A percentile compares a stretch with the other conserved stretches of the same genome.
Conservation (phyloP, 345 rosid species). For the Camelina sativa region DNA sequence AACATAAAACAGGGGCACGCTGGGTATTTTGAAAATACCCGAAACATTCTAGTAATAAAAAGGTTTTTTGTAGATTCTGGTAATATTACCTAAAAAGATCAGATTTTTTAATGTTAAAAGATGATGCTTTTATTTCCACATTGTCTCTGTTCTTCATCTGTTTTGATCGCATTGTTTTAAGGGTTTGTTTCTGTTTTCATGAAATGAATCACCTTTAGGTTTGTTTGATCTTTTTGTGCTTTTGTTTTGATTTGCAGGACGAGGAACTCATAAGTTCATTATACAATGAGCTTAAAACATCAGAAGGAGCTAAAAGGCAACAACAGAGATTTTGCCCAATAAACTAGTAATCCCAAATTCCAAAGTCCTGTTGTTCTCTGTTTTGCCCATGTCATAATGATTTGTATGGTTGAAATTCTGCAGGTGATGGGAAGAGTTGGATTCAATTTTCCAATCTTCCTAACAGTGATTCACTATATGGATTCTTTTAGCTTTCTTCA, state of each 20-base stretch:
- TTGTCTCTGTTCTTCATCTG: slow-evolving; percentile 4
- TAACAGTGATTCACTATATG: slow-evolving; percentile 89
- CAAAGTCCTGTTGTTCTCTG: neutral
- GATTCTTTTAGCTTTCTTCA: slow-evolving; percentile 81
- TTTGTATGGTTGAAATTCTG: slow-evolving; percentile 2
- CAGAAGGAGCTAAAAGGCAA: slow-evolving; percentile 86
- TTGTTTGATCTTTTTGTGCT: slow-evolving; percentile 21
- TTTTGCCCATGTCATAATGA: neutral
- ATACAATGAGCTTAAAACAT: slow-evolving; percentile 81
- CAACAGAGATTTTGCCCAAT: slow-evolving; percentile 85
- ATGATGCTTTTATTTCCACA: slow-evolving; percentile 5
- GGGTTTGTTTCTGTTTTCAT: neutral
- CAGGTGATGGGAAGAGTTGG: slow-evolving; percentile 91
- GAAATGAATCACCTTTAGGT: slow-evolving; percentile 5
- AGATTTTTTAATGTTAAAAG: neutral
- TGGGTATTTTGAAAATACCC: too few species aligned
- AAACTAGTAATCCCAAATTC: slow-evolving; percentile 54
- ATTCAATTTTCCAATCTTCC: slow-evolving; percentile 82
- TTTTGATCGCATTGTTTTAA: slow-evolving; percentile 15
- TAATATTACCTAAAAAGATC: too few species aligned
- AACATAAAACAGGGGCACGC: too few species aligned
- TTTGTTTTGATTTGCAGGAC: slow-evolving; percentile 46
- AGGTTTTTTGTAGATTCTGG: too few species aligned
- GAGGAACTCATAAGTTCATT: slow-evolving; percentile 80
- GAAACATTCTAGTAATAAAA: too few species aligned